Base-by-base conservation (phyloP, 1,284 basidiomycete genomes). In the Ceratorhiza oryzae-sativae region DNA sequence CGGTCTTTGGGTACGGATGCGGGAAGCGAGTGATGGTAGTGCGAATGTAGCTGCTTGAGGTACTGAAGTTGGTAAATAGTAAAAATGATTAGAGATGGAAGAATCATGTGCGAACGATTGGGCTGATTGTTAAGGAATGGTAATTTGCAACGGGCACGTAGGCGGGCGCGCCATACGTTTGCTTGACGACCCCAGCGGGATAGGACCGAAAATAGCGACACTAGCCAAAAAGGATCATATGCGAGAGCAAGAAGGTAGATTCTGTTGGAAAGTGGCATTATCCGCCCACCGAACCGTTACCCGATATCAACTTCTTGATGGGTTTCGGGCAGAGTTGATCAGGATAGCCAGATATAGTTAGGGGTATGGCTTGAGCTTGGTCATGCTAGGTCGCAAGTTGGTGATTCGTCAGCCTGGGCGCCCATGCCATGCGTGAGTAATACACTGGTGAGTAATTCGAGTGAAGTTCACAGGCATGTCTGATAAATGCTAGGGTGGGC, bases 1-100 rank as follows among this genome's bases (percentile, higher is more conserved):
- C 18, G 67, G 67, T 41, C 41, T 70, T 5, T 70, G 67, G 67
- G 55, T 70, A 20, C 55, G 67, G 15, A 70, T 70, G 67, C 32
- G 42, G 20, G 67, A 67, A 34, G 62, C 48, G 18, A 53, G 20
- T 34, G 62, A 55, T 15, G 15, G 20, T 3, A 18, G n/a, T 23
- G 36, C 13, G 9, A 42, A 25, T 49, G 15, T 20, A 20, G 27
- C 30, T n/a, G 32, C 34, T 15, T 49, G 30, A 63, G 34, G 51
- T 27, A 53, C 30, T 4, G 30, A 56, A 34, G 5, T 34, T 32
- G 5, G 10, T 4, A 45, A 53, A 53, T 8, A 32, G 23, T 39
- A 5, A 32, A 10, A 27, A 32, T 53, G 27, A 25, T 53, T 25
- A 32, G 5, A 27, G 5, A 13, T 12, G 23, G 49, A 10, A n/a